Evolutionary conservation across 73 alveolate species (phyloP).

Genomic region (Paramecium biaurelia): DNA sequence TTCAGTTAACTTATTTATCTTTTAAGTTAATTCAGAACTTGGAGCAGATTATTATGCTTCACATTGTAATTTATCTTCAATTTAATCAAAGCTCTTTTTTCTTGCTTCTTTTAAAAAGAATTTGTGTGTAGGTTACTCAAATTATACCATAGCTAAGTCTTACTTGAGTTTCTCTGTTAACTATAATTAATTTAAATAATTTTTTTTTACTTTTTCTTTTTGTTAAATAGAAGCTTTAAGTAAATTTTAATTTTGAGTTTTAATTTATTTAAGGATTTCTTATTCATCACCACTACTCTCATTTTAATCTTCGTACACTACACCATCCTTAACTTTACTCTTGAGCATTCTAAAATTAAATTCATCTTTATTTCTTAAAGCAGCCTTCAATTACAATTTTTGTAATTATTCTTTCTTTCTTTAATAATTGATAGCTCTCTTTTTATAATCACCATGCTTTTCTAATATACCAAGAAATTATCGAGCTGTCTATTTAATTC

Average conservation of each 20-base stretch:
- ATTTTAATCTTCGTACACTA: not conserved
- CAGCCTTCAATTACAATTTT: conserved; percentile 31
- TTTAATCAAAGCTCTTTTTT: not conserved
- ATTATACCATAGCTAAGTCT: not conserved
- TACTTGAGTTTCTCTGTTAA: not conserved
- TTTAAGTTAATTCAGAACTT: not conserved
- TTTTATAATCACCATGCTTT: conserved; percentile 48
- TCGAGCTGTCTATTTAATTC: not conserved
- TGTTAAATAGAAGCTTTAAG: conserved; percentile 6
- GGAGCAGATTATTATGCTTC: not conserved
- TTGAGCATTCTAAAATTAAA: conserved; percentile 4
- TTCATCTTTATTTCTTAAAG: conserved; percentile 36
- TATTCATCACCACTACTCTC: not conserved
- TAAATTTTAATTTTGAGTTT: conserved; percentile 29
- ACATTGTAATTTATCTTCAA: not conserved
- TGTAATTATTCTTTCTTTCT: conserved; percentile 17
- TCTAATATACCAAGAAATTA: conserved; percentile 21
- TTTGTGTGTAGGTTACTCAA: not conserved
- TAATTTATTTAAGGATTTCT: not conserved
- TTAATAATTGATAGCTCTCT: conserved; percentile 16
- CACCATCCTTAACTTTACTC: conserved; percentile 13
- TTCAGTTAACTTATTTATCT: not conserved
- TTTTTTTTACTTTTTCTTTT: not conserved
- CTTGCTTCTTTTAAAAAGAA: not conserved
- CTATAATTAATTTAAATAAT: not conserved